These are phyloP conservation scores for Clonostachys solani DNA, from an alignment of 2,329 filamentous ascomycete species.

Conservation along the genomic window DNA sequence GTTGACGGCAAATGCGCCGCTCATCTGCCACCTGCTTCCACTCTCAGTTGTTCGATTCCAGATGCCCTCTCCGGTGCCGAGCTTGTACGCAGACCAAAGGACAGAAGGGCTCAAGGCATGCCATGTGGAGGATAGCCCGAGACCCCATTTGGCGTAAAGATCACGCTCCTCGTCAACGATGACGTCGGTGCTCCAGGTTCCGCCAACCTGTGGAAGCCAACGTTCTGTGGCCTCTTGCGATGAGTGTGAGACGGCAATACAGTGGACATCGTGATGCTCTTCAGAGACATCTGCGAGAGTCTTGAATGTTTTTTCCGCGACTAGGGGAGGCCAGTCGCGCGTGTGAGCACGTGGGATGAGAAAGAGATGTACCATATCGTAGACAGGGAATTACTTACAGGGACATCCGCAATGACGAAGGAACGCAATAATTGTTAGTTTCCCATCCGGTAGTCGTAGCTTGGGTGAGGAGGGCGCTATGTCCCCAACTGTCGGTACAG, in stretches of 20 bases:
- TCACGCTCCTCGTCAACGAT: constrained; percentile 57
- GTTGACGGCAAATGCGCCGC: constrained; percentile 55
- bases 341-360: not conserved
- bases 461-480: constrained; percentile 50
- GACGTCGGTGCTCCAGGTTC: constrained; percentile 52
- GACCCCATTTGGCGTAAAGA: constrained; percentile 61
- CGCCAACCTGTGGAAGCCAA: constrained; percentile 53
- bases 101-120: constrained; percentile 57
- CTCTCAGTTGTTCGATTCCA: constrained; percentile 63
- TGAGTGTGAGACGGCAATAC: constrained; percentile 61
- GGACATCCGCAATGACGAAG: constrained; percentile 72
- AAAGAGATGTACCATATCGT: not conserved
- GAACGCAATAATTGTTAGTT: constrained; percentile 61
- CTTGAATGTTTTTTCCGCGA: constrained; percentile 64
- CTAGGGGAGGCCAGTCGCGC: constrained; percentile 24
- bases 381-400: constrained; percentile 41
- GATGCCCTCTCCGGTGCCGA: constrained; percentile 60
- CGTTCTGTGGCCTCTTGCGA: constrained; percentile 44
- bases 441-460: constrained; percentile 46
- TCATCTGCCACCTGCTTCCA: constrained; percentile 65
- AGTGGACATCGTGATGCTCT: constrained; percentile 43
- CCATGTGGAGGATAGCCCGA: constrained; percentile 57
- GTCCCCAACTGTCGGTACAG: constrained; percentile 46
- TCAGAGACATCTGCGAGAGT: constrained; percentile 46
- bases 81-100: constrained; percentile 51